Base-by-base conservation (phyloP, 441 rosid species). In the Aquilaria agallochum region DNA sequence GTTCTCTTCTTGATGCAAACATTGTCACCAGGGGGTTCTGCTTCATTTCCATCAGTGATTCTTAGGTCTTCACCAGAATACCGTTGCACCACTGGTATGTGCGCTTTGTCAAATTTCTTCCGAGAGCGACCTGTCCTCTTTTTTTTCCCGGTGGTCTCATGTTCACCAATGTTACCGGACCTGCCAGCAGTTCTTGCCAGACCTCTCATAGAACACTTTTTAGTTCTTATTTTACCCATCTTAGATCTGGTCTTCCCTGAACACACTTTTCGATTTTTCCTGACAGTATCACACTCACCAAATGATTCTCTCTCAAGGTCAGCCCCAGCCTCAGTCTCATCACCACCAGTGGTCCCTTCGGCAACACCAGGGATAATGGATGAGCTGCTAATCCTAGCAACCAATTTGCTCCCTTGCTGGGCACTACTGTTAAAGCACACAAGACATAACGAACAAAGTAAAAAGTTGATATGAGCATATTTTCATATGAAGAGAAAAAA, bases 401-500 rank as follows among this genome's bases (percentile, higher is more conserved):
- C 14, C 31, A 60, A 55, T 63, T 54, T 31, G 48, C n/a, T 67
- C 64, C 74, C 66, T 56, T 65, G 53, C 69, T 69, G 53, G 73
- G 53, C 64, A 47, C 69, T 45, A 31, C 45, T 40, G 47, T 64
- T 48, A 7, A 40, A 40, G 45, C 45, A 40, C 2, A 9, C 45
- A 40, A 40, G 45, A 10, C 45, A 20, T 20, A 40, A 40, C 45
- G 27, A 20, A 40, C 45, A 40, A 4, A 40, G 9, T 40, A 8
- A 3, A 40, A 40, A 40, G 45, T 40, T 40, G 9, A 40, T 40
- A 40, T 40, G 5, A 5, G 30, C 30, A 10, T 65, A 10, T 33
- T 47, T 53, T 84, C 81, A 73, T 68, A 65, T 30, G 68, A 31
- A 40, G 50, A 62, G 52, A 9, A 49, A 65, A 27, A 2, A 20